Base-by-base conservation (phyloP, 306 rosid species). In the Corylus avellana region DNA sequence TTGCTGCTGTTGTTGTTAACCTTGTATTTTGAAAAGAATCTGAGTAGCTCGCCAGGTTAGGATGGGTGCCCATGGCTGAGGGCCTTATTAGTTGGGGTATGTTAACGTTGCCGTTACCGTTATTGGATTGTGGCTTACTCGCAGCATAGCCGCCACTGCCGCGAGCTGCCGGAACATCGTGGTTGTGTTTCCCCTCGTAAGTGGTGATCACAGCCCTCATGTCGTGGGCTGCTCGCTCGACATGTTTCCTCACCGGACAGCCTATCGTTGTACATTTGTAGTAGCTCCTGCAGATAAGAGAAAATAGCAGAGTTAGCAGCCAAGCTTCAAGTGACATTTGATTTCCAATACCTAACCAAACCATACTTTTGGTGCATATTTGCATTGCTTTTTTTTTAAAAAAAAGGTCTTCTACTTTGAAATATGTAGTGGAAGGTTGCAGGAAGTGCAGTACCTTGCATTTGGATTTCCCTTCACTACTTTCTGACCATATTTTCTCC, bases 401-500 rank as follows among this genome's bases (percentile, higher is more conserved):
- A 3, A 39, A 35, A 35, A 35, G 2, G 39, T 35, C 39, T 35
- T 35, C 39, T 1, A 35, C 39, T 29, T 20, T 53, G 7, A 27
- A 47, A 32, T 17, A 44, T 22, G 53, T n/a, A 18, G 54, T n/a
- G 20, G 22, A 25, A 54, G 32, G 37, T 53, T 46, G 55, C 12
- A 35, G 49, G 63, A 22, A 22, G 74, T 72, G 58, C 32, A 58
- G 70, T 84, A 93, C 98, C 98, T 93, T 27, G 99, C 97, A 80
- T 95, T 95, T 72, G 99, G 98, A 70, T 95, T 95, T 84, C 99
- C 99, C 72, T 95, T 95, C 25, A 95, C 99, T 8, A 93, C 99
- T 90, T 95, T 95, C 79, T 95, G 99, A 75, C 99, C 99, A 73
- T 95, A 95, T 83, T 95, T 95, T 73, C 98, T 93, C 99, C 99